phyloP scores from a whole-genome alignment of 2,329 filamentous ascomycete genomes.

The Fusarium sp. region DNA sequence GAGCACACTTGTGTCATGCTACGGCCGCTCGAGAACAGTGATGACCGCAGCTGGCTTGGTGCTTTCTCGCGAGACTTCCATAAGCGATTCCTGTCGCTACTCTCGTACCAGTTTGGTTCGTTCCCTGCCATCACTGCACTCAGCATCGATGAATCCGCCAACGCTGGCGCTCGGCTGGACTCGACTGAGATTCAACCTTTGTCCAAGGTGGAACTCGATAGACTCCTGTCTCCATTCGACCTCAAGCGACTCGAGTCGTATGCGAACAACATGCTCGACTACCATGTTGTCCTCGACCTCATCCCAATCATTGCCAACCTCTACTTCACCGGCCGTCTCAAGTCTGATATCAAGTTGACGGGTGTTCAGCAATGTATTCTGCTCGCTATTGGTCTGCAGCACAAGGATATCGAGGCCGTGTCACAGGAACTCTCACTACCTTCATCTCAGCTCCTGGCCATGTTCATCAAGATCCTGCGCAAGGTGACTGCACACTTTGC shows the following conservation, averaged over 20 bases:
- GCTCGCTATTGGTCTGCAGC: slow-evolving; percentile 91
- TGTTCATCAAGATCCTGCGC: slow-evolving; percentile 96
- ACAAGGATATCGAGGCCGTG: slow-evolving; percentile 86
- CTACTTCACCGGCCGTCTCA: slow-evolving; percentile 87
- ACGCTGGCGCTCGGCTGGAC: slow-evolving; percentile 78
- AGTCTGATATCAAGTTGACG: slow-evolving; percentile 77
- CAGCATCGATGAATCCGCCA: slow-evolving; percentile 90
- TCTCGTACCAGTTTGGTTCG: slow-evolving; percentile 92
- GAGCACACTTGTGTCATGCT: slow-evolving; percentile 99
- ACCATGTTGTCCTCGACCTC: slow-evolving; percentile 96
- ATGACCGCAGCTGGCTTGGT: slow-evolving; percentile 87
- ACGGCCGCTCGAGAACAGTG: slow-evolving; percentile 78
- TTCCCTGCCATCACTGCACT: slow-evolving; percentile 86
- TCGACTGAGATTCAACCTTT: slow-evolving; percentile 67
- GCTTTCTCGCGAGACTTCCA: slow-evolving; percentile 96
- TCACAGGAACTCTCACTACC: slow-evolving; percentile 84
- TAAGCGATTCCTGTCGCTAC: slow-evolving; percentile 88
- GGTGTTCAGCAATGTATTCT: slow-evolving; percentile 91
- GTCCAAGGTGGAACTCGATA: slow-evolving; percentile 83
- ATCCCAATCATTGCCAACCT: slow-evolving; percentile 85
- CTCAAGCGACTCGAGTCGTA: slow-evolving; percentile 96
- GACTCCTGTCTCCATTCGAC: slow-evolving; percentile 88
- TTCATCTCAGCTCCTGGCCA: slow-evolving; percentile 87
- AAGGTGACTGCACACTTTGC: slow-evolving; percentile 89
- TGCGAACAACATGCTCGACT: slow-evolving; percentile 96